Base-by-base conservation (phyloP, 768 basidiomycete species). In the Mycena latifolia region DNA sequence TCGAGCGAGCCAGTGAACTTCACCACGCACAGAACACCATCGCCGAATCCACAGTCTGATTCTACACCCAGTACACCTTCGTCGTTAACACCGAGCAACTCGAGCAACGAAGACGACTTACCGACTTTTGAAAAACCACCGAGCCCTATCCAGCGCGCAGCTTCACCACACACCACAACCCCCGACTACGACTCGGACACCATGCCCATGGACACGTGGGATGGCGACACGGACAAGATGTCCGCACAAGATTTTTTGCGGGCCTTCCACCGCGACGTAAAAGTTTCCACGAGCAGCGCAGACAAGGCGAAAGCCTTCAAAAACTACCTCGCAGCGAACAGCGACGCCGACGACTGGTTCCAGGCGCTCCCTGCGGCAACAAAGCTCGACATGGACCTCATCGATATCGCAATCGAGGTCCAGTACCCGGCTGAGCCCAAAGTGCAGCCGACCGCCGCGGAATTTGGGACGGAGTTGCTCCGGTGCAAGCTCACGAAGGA, bases 171-270 rank as follows among this genome's bases (percentile, higher is more conserved):
- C 18, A 47, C 45, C 55, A 47, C 45, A 18, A 48, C 15, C 56
- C 45, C 56, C 46, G 56, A 48, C 56, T 48, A 47, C 46, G 27
- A 45, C 20, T 56, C 27, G 0, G 46, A 58, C 9, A 48, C 31
- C 27, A 58, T 58, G 56, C 45, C 56, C 1, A 48, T 58, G 45
- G 56, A 48, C 8, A 46, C 56, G 0, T 58, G 56, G 56, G 56
- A 58, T n/a, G 56, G 56, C 4, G 46, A 58, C 7, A 58, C 46
- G 22, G 56, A 58, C 31, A 58, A 58, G 24, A 18, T 58, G 31
- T 48, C 56, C 17, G 46, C 45, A 22, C 56, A 58, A 20, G 56
- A 58, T 12, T 58, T 58, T 20, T 25, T 58, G 46, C 31, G 45
- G 31, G 56, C 46, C 0, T 58, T 58, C 31, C 56, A 58, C 33